phyloP scores from a whole-genome alignment of 495 filamentous ascomycete species.

The Usnea hakonensis region DNA sequence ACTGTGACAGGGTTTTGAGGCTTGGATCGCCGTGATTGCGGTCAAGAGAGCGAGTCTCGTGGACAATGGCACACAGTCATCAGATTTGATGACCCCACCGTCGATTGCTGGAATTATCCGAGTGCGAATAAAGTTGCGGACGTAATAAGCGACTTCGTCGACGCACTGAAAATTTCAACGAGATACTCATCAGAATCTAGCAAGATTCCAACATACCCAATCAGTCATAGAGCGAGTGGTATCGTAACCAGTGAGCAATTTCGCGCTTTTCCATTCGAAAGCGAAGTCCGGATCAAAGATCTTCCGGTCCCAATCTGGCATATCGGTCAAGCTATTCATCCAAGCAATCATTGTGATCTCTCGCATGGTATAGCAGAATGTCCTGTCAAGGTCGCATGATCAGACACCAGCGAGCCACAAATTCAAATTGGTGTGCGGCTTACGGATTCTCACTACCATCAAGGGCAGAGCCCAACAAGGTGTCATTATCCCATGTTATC shows the following conservation, averaged over 20 bases:
- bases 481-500: background rate
- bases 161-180: background rate
- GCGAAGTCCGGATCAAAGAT: background rate
- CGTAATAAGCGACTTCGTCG: background rate
- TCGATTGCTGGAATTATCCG: constrained; percentile 1
- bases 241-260: background rate
- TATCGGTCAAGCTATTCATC: background rate
- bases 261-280: background rate
- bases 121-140: background rate
- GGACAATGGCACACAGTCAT: background rate
- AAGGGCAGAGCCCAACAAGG: background rate
- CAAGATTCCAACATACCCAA: background rate
- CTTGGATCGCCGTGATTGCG: too few species aligned
- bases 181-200: background rate
- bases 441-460: background rate
- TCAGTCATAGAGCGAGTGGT: background rate
- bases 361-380: background rate
- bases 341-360: background rate
- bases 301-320: background rate
- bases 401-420: background rate
- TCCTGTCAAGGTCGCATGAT: background rate
- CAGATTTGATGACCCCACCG: background rate
- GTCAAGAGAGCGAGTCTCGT: background rate
- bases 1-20: background rate
- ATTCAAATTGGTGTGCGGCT: too few species aligned